Evolutionary conservation across 345 rosid genomes (phyloP).

Genomic region (Eucalyptus pumila): DNA sequence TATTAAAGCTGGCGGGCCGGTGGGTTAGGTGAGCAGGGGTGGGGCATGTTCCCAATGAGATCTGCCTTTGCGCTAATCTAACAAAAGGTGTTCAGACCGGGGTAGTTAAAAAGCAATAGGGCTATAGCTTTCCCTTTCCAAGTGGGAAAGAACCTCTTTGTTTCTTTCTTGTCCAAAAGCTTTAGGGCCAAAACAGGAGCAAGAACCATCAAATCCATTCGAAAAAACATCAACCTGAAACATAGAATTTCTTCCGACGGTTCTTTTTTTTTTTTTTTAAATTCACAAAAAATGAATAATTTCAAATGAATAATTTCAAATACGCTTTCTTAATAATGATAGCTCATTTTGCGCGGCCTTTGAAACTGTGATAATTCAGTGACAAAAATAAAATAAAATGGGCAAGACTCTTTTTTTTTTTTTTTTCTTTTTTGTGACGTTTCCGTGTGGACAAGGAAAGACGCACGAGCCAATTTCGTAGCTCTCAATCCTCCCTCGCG

Average conservation of each 20-base stretch:
- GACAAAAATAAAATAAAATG: fast-evolving
- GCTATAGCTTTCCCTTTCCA: background rate
- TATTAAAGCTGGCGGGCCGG: background rate
- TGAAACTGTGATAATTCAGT: background rate
- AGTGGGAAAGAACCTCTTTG: background rate
- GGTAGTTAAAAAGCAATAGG: background rate
- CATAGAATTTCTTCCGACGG: background rate
- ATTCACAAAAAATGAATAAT: background rate
- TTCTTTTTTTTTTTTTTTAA: too few relatives aligned
- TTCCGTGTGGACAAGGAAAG: background rate
- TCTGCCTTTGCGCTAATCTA: background rate
- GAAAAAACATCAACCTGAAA: background rate
- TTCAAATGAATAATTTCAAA: background rate
- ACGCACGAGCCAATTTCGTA: background rate
- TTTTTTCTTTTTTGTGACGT: background rate
- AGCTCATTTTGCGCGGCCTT: background rate
- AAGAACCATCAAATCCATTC: background rate
- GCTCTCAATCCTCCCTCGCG: background rate
- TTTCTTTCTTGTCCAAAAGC: background rate
- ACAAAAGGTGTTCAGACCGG: background rate
- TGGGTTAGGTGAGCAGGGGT: background rate
- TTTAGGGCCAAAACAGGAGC: background rate
- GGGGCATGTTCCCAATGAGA: background rate
- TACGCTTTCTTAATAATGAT: background rate
- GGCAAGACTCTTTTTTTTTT: background rate